A percentile compares a stretch with the other conserved stretches of the same genome.
phyloP scores from a whole-genome alignment of 176 grass and related monocot genomes.

The Eremochloa ophiuroides region DNA sequence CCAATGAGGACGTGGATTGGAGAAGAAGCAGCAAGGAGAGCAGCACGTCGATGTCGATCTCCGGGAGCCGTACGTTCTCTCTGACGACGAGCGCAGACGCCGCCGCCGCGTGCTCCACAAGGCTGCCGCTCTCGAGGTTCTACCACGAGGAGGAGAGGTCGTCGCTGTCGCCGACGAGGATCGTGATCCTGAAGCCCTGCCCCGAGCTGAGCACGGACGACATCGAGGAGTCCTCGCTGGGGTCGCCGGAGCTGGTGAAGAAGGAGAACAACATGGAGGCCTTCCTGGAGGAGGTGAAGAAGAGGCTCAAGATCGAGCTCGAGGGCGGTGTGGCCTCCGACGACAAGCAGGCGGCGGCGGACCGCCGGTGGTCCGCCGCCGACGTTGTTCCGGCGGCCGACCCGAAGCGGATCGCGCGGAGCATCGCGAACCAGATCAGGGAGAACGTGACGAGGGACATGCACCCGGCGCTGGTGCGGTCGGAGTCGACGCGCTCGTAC shows the following conservation, averaged over 20 bases:
- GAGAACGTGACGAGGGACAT: constrained; percentile 60
- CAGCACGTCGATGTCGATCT: constrained; percentile 41
- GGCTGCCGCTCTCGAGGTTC: constrained; percentile 33
- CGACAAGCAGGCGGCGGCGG: constrained; percentile 14
- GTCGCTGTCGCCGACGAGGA: constrained; percentile 56
- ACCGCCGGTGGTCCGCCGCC: constrained; percentile 3
- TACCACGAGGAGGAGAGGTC: constrained; percentile 41
- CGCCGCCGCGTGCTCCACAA: constrained; percentile 13
- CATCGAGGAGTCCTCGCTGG: constrained; percentile 61
- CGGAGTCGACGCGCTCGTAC: constrained; percentile 63
- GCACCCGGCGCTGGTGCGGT: constrained; percentile 44
- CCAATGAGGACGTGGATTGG: constrained; percentile 18
- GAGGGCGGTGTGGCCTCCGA: constrained; percentile 41
- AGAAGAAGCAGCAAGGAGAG: constrained; percentile 32
- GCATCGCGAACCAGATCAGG: constrained; percentile 71
- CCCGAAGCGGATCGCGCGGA: constrained; percentile 66
- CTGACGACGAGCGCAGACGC: constrained; percentile 18
- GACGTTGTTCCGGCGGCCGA: constrained; percentile 36
- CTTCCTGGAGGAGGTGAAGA: constrained; percentile 96
- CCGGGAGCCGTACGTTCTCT: constrained; percentile 39
- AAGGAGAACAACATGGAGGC: constrained; percentile 79
- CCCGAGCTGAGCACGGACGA: constrained; percentile 62
- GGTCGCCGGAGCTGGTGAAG: constrained; percentile 82
- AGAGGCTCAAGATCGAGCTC: constrained; percentile 74
- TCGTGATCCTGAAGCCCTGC: constrained; percentile 88